These are phyloP conservation scores for Leccinum truebloodii DNA, from an alignment of 768 basidiomycete species.

Conservation along the genomic window DNA sequence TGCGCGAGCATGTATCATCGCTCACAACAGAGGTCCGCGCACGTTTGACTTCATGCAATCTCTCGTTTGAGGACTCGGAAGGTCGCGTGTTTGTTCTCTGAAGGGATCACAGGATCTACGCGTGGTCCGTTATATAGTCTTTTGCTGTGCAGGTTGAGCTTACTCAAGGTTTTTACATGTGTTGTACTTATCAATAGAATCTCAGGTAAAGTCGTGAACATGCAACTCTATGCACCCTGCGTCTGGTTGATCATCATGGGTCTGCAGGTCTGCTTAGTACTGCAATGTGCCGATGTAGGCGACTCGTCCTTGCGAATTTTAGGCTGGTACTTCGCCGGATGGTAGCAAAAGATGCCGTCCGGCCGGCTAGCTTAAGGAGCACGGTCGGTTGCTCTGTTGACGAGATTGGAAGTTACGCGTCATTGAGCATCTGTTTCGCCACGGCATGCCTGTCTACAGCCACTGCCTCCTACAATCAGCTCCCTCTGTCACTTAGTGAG, in stretches of 20 bases:
- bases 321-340: neutral
- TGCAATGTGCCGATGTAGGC: neutral
- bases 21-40: conserved; percentile 13
- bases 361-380: neutral
- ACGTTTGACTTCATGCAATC: conserved; percentile 9
- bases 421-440: neutral
- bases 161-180: neutral
- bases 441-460: neutral
- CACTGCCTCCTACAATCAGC: neutral
- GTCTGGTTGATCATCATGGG: neutral
- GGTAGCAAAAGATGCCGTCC: neutral
- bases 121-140: neutral
- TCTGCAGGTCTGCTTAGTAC: neutral
- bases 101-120: neutral
- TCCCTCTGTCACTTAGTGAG: neutral
- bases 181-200: neutral
- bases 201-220: neutral
- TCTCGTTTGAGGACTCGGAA: conserved; percentile 26
- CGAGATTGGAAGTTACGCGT: neutral
- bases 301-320: neutral
- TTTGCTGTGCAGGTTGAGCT: neutral
- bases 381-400: neutral
- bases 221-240: neutral
- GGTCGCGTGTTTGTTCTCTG: conserved; percentile 19
- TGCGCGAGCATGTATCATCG: conserved; percentile 11